Percentiles rank a stretch among this genome's conserved stretches.
Conservation (phyloP, 2,329 filamentous ascomycete species). For the Fusarium coffeatum region DNA sequence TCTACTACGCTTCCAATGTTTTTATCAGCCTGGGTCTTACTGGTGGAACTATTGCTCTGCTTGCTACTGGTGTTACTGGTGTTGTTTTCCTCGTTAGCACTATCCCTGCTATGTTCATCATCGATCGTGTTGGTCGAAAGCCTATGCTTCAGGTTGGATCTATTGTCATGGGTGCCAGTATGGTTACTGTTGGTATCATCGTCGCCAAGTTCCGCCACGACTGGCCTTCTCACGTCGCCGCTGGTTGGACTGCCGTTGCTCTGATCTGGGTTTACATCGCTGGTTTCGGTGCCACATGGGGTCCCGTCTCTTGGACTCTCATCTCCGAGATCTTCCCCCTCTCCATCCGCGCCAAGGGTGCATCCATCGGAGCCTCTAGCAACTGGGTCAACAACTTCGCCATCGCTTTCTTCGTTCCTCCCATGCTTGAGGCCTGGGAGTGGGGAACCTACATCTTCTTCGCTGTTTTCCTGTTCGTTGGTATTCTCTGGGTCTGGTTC, state of each 20-base stretch:
- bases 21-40: constrained; percentile 73
- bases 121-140: constrained; percentile 56
- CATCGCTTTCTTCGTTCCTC: constrained; percentile 59
- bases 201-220: constrained; percentile 37
- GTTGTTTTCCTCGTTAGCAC: constrained; percentile 70
- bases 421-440: constrained; percentile 52
- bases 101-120: constrained; percentile 51
- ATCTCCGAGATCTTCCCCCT: constrained; percentile 61
- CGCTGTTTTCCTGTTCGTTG: constrained; percentile 59
- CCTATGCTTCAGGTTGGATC: constrained; percentile 54
- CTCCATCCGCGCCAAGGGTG: constrained; percentile 58
- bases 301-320: constrained; percentile 61
- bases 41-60: constrained; percentile 68
- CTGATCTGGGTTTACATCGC: constrained; percentile 64
- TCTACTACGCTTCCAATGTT: constrained; percentile 65
- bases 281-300: constrained; percentile 57
- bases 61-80: constrained; percentile 78
- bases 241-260: constrained; percentile 55
- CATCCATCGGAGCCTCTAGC: constrained; percentile 56
- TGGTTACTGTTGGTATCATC: constrained; percentile 35
- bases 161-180: constrained; percentile 50
- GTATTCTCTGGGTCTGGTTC: constrained; percentile 62
- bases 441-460: constrained; percentile 70
- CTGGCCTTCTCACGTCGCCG: constrained; percentile 49
- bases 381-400: constrained; percentile 62